These are phyloP conservation scores for Fusarium sp. DNA, from an alignment of 2,329 filamentous ascomycete genomes.

Conservation along the genomic window DNA sequence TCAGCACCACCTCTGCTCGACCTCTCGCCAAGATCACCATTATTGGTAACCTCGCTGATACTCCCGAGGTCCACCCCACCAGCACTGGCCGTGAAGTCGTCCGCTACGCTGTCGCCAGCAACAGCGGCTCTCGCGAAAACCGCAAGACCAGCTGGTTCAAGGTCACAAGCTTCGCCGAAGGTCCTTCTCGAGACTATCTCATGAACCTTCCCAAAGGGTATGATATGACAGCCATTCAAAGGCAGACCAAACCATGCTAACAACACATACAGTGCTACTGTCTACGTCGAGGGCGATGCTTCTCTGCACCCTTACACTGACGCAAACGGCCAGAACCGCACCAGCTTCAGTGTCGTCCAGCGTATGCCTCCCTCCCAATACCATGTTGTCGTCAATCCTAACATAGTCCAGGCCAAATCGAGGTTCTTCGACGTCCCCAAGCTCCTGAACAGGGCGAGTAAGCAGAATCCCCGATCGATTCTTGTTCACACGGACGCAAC, in stretches of 20 bases:
- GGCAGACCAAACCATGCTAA: slow-evolving; percentile 13
- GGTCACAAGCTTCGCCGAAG: slow-evolving; percentile 79
- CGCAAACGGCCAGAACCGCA: slow-evolving; percentile 74
- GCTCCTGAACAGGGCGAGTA: slow-evolving; percentile 41
- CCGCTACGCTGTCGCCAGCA: slow-evolving; percentile 80
- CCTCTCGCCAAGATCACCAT: slow-evolving; percentile 83
- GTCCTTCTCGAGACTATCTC: slow-evolving; percentile 76
- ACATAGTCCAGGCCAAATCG: slow-evolving; percentile 55
- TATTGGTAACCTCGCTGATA: slow-evolving; percentile 83
- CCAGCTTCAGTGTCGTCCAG: slow-evolving; percentile 77
- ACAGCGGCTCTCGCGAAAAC: slow-evolving; percentile 73
- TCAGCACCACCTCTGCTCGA: slow-evolving; percentile 76
- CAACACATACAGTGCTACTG: slow-evolving; percentile 68
- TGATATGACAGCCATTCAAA: slow-evolving; percentile 52
- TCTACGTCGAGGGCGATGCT: slow-evolving; percentile 88
- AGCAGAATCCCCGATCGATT: neutral
- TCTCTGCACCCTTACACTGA: slow-evolving; percentile 74
- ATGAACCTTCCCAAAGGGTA: slow-evolving; percentile 85
- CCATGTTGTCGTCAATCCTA: slow-evolving; percentile 10
- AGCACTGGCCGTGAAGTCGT: slow-evolving; percentile 79
- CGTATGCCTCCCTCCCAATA: slow-evolving; percentile 67
- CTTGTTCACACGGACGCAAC: slow-evolving; percentile 1
- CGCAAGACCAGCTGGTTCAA: slow-evolving; percentile 87
- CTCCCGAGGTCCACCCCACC: slow-evolving; percentile 79
- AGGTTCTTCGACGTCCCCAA: slow-evolving; percentile 59